phyloP scores from a whole-genome alignment of 768 basidiomycete species.

The Termitomyces sp. region DNA sequence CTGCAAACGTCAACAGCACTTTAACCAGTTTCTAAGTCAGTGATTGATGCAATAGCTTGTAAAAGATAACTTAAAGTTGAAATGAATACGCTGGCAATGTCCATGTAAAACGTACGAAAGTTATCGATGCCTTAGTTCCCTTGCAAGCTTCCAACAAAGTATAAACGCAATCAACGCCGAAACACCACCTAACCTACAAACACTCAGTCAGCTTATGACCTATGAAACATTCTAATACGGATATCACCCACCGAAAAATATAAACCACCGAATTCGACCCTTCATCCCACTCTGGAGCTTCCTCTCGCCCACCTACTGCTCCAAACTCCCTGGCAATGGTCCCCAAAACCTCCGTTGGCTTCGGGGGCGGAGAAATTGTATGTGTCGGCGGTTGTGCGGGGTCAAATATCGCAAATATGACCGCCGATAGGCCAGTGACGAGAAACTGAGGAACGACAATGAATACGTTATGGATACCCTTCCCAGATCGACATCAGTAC shows the following conservation, averaged over 20 bases:
- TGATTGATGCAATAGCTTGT: background rate
- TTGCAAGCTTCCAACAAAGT: slow-evolving; percentile 48
- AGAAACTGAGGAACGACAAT: slow-evolving; percentile 94
- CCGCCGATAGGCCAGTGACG: slow-evolving; percentile 77
- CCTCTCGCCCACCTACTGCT: slow-evolving; percentile 9
- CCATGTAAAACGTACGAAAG: background rate
- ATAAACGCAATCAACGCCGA: slow-evolving; percentile 50
- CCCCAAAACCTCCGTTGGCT: slow-evolving; percentile 4
- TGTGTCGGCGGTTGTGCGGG: slow-evolving; percentile 35
- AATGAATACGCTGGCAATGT: background rate
- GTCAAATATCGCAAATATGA: slow-evolving; percentile 85
- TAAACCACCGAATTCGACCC: slow-evolving; percentile 69
- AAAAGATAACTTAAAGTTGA: background rate
- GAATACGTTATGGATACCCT: slow-evolving; percentile 96
- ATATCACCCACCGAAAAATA: slow-evolving; percentile 63
- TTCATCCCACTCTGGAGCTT: slow-evolving; percentile 14
- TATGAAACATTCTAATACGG: background rate
- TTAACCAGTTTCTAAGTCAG: too few species aligned
- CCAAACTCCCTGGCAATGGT: background rate
- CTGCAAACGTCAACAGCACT: too few species aligned
- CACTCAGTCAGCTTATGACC: background rate
- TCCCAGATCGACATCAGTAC: background rate
- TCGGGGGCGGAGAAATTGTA: slow-evolving; percentile 1
- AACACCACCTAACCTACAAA: slow-evolving; percentile 49
- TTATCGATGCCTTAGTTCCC: slow-evolving; percentile 41